Base-by-base conservation (phyloP, 2,329 filamentous ascomycete genomes). In the Raffaelea deltoideospora region DNA sequence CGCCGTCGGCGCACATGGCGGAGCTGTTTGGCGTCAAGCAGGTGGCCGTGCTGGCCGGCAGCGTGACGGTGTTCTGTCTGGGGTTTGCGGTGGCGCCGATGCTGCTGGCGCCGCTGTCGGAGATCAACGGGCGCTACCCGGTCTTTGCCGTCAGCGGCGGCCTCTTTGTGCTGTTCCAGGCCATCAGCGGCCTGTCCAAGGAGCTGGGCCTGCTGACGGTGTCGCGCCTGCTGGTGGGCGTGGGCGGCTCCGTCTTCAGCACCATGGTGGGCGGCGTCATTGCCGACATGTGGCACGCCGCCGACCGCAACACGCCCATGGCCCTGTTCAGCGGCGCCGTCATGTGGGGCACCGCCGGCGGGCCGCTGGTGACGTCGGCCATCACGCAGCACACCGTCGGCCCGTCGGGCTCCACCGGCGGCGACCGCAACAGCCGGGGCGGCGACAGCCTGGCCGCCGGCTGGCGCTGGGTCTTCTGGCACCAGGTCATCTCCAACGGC, bases 241-340 rank as follows among this genome's bases (percentile, higher is more conserved):
- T 76, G n/a, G 82, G 81, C 7, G 78, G 73, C 6, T 85, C 77
- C 34, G 76, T 67, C 0, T 93, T 92, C 51, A 85, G 79, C 31
- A 90, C 84, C 18, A 87, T 94, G 68, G 79, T 93, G 0, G 87
- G 87, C n/a, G 87, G 87, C 4, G 81, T 95, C 4, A 79, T 95
- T 29, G 79, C 80, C 35, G 87, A 95, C 50, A 71, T 94, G 40
- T 94, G 86, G 59, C 72, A 78, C 33, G 74, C 82, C 10, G 61
- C 81, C 41, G 76, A 82, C 31, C 67, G 88, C 24, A 94, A 95
- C 48, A 85, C 79, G 0, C 82, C 87, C 0, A 94, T 95, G 88
- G 79, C 84, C 0, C 53, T 93, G 0, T 95, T 93, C 54, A 80
- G 79, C n/a, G 83, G 79, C 1, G 64, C 67, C 4, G 86, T 85